A percentile compares a stretch with the other conserved stretches of the same genome.
These are phyloP conservation scores for Globisporangium uncinulatum DNA, from an alignment of 352 stramenopile species.

Conservation along the genomic window DNA sequence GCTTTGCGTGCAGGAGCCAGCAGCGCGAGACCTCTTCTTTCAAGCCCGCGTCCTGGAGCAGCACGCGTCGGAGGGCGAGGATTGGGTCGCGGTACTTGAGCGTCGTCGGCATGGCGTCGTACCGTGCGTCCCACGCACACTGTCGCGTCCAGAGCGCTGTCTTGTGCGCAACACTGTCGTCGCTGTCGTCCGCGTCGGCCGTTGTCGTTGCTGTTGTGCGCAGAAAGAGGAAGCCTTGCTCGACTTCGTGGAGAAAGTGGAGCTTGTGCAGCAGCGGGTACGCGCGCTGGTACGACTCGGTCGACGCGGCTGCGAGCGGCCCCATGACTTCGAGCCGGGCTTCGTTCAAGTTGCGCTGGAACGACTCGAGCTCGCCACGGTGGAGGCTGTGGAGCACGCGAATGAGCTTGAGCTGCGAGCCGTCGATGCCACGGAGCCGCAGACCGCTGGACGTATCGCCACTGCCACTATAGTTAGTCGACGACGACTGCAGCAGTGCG, in stretches of 20 bases:
- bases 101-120: conserved; percentile 64
- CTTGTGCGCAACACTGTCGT: conserved; percentile 13
- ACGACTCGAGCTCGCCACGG: conserved; percentile 37
- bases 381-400: conserved; percentile 79
- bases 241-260: conserved; percentile 71
- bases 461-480: neutral
- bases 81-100: conserved; percentile 83
- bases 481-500: conserved; percentile 34
- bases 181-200: conserved; percentile 11
- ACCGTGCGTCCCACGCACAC: conserved; percentile 62
- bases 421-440: conserved; percentile 56
- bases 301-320: conserved; percentile 55
- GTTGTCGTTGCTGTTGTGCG: conserved; percentile 14
- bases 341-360: conserved; percentile 58
- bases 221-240: conserved; percentile 64
- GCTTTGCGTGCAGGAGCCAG: conserved; percentile 80
- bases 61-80: conserved; percentile 69
- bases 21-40: conserved; percentile 67
- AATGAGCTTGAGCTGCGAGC: conserved; percentile 74
- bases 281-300: conserved; percentile 69
- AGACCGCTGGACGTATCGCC: neutral
- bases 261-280: conserved; percentile 75
- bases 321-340: conserved; percentile 67
- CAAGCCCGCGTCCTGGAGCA: conserved; percentile 66
- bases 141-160: conserved; percentile 49